Evolutionary conservation across 2,329 filamentous ascomycete species (phyloP).

Genomic region (Colletotrichum aenigma): DNA sequence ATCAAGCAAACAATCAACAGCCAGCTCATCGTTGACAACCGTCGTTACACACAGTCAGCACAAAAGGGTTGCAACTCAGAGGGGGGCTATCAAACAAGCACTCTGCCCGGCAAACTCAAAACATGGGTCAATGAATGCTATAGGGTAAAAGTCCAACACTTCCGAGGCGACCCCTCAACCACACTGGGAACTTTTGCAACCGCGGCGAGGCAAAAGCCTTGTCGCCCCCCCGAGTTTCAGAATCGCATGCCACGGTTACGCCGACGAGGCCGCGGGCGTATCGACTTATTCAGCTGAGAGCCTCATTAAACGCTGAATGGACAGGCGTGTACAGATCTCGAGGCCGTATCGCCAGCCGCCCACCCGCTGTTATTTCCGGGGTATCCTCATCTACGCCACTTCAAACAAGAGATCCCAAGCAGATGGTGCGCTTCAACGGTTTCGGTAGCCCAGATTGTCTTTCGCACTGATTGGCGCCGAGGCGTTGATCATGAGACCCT

Average conservation of each 20-base stretch:
- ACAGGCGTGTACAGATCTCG: not conserved
- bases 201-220: not conserved
- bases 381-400: not conserved
- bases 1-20: not conserved
- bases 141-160: not conserved
- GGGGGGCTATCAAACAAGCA: not conserved
- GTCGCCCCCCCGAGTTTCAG: constrained; percentile 1
- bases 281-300: not conserved
- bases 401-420: not conserved
- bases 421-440: not conserved
- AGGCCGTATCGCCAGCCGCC: not conserved
- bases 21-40: not conserved
- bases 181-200: not conserved
- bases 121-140: not conserved
- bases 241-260: not conserved
- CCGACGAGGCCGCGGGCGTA: not conserved
- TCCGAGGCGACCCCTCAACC: not conserved
- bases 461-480: not conserved
- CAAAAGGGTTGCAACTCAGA: not conserved
- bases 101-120: not conserved
- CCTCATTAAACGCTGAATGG: not conserved
- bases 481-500: not conserved
- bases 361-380: constrained; percentile 3
- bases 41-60: not conserved
- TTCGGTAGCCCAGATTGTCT: not conserved